Conservation (phyloP, 108 stramenopile genomes). For the Skeletonema marinoi region DNA sequence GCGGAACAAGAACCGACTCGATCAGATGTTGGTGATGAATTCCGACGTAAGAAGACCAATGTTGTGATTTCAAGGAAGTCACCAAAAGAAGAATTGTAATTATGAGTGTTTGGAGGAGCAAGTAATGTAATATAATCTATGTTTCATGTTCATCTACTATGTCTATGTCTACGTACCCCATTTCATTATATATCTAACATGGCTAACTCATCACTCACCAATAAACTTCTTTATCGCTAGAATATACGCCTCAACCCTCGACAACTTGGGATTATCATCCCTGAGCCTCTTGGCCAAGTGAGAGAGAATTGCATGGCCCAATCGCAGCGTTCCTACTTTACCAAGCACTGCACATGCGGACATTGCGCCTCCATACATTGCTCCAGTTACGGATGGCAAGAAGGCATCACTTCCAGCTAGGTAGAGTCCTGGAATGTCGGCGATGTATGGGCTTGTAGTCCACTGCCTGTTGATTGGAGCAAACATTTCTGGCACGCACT, state of each 20-base stretch:
- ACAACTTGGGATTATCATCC: conserved; percentile 42
- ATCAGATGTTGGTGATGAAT: conserved; percentile 14
- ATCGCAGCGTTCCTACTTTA: conserved; percentile 30
- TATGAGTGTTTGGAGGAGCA: not conserved
- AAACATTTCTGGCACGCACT: conserved; percentile 46
- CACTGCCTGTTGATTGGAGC: conserved; percentile 32
- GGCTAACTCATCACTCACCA: not conserved
- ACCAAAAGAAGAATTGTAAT: not conserved
- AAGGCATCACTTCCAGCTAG: conserved; percentile 50
- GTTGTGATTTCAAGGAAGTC: conserved; percentile 4
- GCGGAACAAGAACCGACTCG: not conserved
- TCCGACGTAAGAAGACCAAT: conserved; percentile 22
- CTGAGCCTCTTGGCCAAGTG: conserved; percentile 30
- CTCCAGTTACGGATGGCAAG: conserved; percentile 39
- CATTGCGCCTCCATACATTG: conserved; percentile 59
- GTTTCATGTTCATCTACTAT: not conserved
- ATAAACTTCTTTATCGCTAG: conserved; percentile 30
- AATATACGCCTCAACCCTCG: conserved; percentile 22
- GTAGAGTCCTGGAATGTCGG: conserved; percentile 41
- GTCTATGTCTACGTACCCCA: not conserved
- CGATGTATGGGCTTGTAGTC: conserved; percentile 46
- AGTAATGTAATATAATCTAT: not conserved
- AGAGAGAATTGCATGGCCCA: conserved; percentile 27
- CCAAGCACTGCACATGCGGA: conserved; percentile 39
- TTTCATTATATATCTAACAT: not conserved